A percentile compares a stretch with the other conserved stretches of the same genome.
These are phyloP conservation scores for Epichloe baconii DNA, from an alignment of 2,329 filamentous ascomycete genomes.

Conservation along the genomic window DNA sequence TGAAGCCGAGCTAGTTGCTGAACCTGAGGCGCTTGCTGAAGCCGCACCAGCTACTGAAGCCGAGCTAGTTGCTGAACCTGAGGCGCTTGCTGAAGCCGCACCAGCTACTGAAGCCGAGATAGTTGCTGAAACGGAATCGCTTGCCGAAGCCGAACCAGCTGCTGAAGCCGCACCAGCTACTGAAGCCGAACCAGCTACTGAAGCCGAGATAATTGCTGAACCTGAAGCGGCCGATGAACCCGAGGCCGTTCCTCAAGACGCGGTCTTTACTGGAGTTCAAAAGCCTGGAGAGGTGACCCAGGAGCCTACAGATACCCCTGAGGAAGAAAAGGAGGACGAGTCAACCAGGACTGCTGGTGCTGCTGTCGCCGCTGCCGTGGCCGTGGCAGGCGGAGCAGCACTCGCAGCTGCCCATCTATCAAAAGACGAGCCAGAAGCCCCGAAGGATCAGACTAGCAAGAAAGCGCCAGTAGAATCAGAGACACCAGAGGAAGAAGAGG, in stretches of 20 bases:
- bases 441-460: not conserved
- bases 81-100: not conserved
- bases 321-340: not conserved
- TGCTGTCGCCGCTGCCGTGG: not conserved
- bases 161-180: not conserved
- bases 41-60: too few species aligned
- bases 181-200: not conserved
- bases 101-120: not conserved
- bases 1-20: not conserved
- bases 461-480: constrained; percentile 10
- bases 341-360: constrained; percentile 1
- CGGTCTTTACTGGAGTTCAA: not conserved
- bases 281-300: not conserved
- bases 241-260: not conserved
- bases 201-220: not conserved
- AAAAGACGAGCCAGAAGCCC: not conserved
- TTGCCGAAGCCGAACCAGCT: not conserved
- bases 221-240: not conserved
- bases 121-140: not conserved
- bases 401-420: constrained; percentile 1
- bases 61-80: not conserved
- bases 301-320: not conserved
- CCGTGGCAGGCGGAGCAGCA: constrained; percentile 4
- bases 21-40: not conserved
- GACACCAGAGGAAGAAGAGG: constrained; percentile 21